These are phyloP conservation scores for Tylopilus subfusipes DNA, from an alignment of 768 basidiomycete genomes.

Conservation along the genomic window DNA sequence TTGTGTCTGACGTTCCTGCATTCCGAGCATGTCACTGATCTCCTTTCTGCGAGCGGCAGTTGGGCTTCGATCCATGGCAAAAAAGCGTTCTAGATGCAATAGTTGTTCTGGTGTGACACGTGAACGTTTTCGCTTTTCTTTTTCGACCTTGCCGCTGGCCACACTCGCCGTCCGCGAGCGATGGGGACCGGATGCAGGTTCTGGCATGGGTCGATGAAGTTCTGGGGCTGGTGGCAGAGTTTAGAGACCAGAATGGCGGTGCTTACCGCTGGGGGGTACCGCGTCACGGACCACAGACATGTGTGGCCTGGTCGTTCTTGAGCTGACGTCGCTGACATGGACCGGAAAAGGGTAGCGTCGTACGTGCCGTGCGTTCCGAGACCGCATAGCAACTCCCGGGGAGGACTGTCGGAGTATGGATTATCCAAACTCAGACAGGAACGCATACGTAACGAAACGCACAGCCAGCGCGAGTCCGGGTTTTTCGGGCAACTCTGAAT, in stretches of 20 bases:
- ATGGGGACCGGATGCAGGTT: constrained; percentile 35
- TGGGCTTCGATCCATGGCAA: constrained; percentile 66
- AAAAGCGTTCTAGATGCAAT: constrained; percentile 68
- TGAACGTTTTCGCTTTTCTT: constrained; percentile 69
- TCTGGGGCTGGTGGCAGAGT: constrained; percentile 23
- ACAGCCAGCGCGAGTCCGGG: not conserved
- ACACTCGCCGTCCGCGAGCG: constrained; percentile 32
- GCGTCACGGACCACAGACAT: constrained; percentile 28
- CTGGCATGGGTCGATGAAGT: constrained; percentile 24
- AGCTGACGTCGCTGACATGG: constrained; percentile 29
- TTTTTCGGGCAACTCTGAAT: not conserved
- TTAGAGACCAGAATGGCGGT: constrained; percentile 28
- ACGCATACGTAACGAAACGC: constrained; percentile 7
- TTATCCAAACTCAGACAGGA: constrained; percentile 4
- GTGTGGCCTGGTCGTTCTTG: constrained; percentile 21
- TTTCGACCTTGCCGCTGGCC: constrained; percentile 31
- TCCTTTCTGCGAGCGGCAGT: constrained; percentile 68
- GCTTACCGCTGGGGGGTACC: constrained; percentile 15
- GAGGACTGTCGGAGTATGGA: constrained; percentile 19
- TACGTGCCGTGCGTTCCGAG: constrained; percentile 22
- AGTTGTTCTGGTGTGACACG: constrained; percentile 80
- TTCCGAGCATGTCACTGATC: constrained; percentile 69
- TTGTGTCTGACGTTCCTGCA: constrained; percentile 85
- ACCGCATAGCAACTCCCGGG: constrained; percentile 33
- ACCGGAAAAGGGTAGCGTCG: constrained; percentile 25